Percentiles rank a stretch among this genome's conserved stretches.
Conservation (phyloP, 1,284 basidiomycete genomes). For the Coniferiporia weirii region DNA sequence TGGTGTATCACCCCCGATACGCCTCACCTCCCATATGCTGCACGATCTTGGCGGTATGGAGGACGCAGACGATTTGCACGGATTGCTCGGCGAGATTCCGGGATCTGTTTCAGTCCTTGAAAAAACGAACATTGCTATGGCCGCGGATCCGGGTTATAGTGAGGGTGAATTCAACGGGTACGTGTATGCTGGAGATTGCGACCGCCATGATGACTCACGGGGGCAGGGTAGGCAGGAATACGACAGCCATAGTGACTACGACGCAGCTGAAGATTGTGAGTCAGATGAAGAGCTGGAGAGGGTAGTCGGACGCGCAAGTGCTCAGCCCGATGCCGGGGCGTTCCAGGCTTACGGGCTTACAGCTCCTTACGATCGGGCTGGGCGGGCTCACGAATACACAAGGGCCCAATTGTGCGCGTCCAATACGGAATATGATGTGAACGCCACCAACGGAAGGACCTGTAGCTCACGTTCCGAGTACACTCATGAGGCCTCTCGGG, state of each 20-base stretch:
- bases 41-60: slow-evolving; percentile 12
- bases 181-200: not conserved
- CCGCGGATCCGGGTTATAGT: not conserved
- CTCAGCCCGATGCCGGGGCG: slow-evolving; percentile 1
- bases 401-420: not conserved
- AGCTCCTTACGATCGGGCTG: not conserved
- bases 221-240: not conserved
- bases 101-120: slow-evolving; percentile 15
- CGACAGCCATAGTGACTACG: slow-evolving; percentile 6
- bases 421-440: not conserved
- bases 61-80: slow-evolving; percentile 7
- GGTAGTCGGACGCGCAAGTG: slow-evolving; percentile 23
- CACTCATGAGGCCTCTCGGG: not conserved
- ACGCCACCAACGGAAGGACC: not conserved
- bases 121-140: not conserved
- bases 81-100: slow-evolving; percentile 12
- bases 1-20: not conserved
- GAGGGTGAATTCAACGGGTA: not conserved
- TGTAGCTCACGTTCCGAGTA: not conserved
- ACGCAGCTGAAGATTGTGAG: slow-evolving; percentile 11
- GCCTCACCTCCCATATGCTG: not conserved
- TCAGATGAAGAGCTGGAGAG: slow-evolving; percentile 26
- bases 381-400: not conserved
- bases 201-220: not conserved
- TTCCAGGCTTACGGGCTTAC: not conserved